A percentile compares a stretch with the other conserved stretches of the same genome.
Conservation (phyloP, 208 protist genomes). For the Leptomonas seymouri region DNA sequence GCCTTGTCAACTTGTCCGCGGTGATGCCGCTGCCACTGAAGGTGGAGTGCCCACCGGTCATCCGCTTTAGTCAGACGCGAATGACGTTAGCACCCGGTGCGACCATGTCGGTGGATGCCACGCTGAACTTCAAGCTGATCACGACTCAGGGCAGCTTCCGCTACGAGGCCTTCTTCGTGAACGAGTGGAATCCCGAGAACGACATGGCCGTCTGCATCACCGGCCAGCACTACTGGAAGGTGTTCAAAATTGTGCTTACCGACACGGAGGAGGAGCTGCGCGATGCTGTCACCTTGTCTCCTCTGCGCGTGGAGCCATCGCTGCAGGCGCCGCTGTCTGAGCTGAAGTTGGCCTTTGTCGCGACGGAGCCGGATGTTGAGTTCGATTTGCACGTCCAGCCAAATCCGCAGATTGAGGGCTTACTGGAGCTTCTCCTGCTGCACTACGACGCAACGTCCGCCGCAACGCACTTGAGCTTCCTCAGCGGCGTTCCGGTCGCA, state of each 20-base stretch:
- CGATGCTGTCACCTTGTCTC: constrained; percentile 63
- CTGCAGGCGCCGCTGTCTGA: constrained; percentile 58
- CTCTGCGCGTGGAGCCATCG: constrained; percentile 52
- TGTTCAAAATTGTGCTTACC: constrained; percentile 64
- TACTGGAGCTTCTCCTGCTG: constrained; percentile 76
- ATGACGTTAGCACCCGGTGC: constrained; percentile 62
- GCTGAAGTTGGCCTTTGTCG: constrained; percentile 60
- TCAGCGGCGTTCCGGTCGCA: constrained; percentile 22
- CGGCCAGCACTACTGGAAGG: constrained; percentile 86
- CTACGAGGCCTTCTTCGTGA: constrained; percentile 82
- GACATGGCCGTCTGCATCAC: constrained; percentile 81
- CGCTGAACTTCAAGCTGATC: constrained; percentile 63
- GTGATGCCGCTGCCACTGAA: constrained; percentile 71
- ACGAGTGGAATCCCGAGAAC: constrained; percentile 87
- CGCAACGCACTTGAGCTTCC: constrained; percentile 56
- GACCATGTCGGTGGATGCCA: constrained; percentile 54
- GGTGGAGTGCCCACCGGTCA: constrained; percentile 75
- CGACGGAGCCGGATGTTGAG: constrained; percentile 65
- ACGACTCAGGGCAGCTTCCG: constrained; percentile 76
- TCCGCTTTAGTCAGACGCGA: constrained; percentile 64
- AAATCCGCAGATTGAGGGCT: constrained; percentile 66
- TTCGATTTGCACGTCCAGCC: constrained; percentile 48
- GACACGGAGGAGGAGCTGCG: constrained; percentile 48
- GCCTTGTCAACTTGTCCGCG: constrained; percentile 66
- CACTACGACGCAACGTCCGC: constrained; percentile 77